These are phyloP conservation scores for Ceratobasidium sp. DNA, from an alignment of 1,284 basidiomycete species.

Conservation along the genomic window DNA sequence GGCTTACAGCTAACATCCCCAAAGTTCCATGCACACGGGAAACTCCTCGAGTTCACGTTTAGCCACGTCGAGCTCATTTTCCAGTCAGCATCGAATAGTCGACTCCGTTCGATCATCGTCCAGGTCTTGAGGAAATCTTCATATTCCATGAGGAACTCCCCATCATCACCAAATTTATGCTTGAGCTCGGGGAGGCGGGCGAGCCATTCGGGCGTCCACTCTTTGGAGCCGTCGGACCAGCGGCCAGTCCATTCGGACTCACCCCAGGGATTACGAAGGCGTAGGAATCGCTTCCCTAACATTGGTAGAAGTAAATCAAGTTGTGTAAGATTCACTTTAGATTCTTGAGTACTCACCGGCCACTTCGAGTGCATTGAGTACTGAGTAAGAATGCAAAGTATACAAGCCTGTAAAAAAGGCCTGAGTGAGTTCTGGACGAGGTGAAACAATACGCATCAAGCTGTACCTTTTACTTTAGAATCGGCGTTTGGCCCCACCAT, in stretches of 20 bases:
- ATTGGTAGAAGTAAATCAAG: background rate
- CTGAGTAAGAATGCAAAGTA: conserved; percentile 61
- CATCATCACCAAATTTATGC: conserved; percentile 63
- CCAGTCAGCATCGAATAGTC: conserved; percentile 62
- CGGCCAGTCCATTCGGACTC: conserved; percentile 62
- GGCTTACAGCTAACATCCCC: conserved; percentile 62
- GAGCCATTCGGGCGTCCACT: conserved; percentile 59
- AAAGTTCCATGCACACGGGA: conserved; percentile 58
- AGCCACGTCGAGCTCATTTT: conserved; percentile 63
- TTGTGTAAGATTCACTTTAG: conserved; percentile 43
- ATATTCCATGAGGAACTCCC: conserved; percentile 68
- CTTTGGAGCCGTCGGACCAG: conserved; percentile 65
- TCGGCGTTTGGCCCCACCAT: background rate
- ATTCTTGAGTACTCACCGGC: conserved; percentile 50
- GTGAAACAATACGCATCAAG: background rate
- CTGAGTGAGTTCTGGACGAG: too few species aligned
- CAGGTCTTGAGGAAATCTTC: conserved; percentile 62
- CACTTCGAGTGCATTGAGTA: conserved; percentile 61
- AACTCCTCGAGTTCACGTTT: conserved; percentile 55
- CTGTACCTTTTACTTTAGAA: conserved; percentile 2
- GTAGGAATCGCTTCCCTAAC: conserved; percentile 49
- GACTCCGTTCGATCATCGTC: conserved; percentile 59
- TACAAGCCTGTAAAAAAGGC: conserved; percentile 17
- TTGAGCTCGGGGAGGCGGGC: conserved; percentile 55
- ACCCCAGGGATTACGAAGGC: conserved; percentile 64